Evolutionary conservation across 2,329 filamentous ascomycete species (phyloP).

Genomic region (Chaetomium sp.): DNA sequence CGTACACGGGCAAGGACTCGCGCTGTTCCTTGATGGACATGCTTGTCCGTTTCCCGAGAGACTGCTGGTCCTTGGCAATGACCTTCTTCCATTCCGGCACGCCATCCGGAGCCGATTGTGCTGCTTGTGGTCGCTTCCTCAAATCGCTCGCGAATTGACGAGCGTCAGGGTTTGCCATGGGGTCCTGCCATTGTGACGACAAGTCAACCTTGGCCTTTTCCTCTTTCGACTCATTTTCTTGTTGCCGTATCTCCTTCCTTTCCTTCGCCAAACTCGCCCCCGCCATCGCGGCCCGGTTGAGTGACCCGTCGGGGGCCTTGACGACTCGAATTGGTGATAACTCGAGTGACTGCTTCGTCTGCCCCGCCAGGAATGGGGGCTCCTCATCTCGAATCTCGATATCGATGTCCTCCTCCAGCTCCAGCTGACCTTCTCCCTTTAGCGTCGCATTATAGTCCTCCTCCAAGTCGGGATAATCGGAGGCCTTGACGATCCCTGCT

Average conservation of each 20-base stretch:
- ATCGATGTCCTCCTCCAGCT: constrained; percentile 92
- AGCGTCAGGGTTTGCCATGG: constrained; percentile 81
- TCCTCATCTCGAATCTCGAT: constrained; percentile 97
- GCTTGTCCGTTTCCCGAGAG: constrained; percentile 77
- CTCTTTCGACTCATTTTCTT: constrained; percentile 74
- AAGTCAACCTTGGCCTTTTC: constrained; percentile 77
- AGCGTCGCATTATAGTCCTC: constrained; percentile 88
- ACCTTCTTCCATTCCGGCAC: constrained; percentile 91
- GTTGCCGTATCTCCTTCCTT: constrained; percentile 77
- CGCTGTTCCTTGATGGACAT: constrained; percentile 94
- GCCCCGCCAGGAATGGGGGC: constrained; percentile 88
- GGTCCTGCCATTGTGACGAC: constrained; percentile 90
- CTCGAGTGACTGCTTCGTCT: constrained; percentile 94
- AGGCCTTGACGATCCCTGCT: constrained; percentile 85
- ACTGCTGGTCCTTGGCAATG: constrained; percentile 65
- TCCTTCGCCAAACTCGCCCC: constrained; percentile 86
- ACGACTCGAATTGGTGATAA: constrained; percentile 93
- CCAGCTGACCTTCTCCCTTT: constrained; percentile 77
- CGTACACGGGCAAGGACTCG: constrained; percentile 81
- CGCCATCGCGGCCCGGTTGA: constrained; percentile 94
- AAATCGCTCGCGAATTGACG: constrained; percentile 86
- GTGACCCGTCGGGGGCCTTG: constrained; percentile 95
- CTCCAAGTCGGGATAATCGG: constrained; percentile 89
- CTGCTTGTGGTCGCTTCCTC: constrained; percentile 52
- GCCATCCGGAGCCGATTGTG: constrained; percentile 52